Base-by-base conservation (phyloP, 2,329 filamentous ascomycete species). In the Cladophialophora exuberans region DNA sequence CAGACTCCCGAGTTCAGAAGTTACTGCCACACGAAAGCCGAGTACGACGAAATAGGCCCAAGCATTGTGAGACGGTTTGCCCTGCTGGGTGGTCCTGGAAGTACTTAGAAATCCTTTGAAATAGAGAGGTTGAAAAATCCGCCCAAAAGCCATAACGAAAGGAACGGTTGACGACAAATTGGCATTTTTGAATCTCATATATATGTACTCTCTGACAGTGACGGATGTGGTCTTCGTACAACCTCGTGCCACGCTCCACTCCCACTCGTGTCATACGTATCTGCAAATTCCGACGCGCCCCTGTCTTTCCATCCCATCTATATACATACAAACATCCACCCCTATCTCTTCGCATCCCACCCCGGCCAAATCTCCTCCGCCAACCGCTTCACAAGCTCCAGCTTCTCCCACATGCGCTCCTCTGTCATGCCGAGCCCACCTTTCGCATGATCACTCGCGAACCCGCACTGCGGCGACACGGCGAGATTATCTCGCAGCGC, bases 1-100 rank as follows among this genome's bases (percentile, higher is more conserved):
- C 93, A 97, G 79, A 99, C 94, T 5, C 93, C 95, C 3, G 95
- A 99, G 75, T 99, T 99, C 82, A 85, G 90, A 72, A 97, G 91
- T 70, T 99, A 97, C 78, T 99, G 94, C 79, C 95, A 99, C 76
- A 99, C 89, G 54, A 94, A 94, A 79, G 75, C 71, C 45, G 74
- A 93, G 80, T 97, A 97, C 72, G 89, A 97, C 74, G 93, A 97
- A 79, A 92, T 96, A 71, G 93, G 94, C 15, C 93, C 93, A 13
- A 92, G 90, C 72, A 97, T 97, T 73, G 93, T 97, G 57, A 84
- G 93, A 74, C 86, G 93, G 76, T 97, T 97, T 73, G 93, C 92
- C 61, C 81, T 97, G 62, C 79, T 97, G 61, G 94, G 94, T 71
- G 94, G 93, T 18, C 94, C 94, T 9, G 93, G 92, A 59, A 77